A percentile compares a stretch with the other conserved stretches of the same genome.
Conservation (phyloP, 1,284 basidiomycete species). For the Boletus smithii region DNA sequence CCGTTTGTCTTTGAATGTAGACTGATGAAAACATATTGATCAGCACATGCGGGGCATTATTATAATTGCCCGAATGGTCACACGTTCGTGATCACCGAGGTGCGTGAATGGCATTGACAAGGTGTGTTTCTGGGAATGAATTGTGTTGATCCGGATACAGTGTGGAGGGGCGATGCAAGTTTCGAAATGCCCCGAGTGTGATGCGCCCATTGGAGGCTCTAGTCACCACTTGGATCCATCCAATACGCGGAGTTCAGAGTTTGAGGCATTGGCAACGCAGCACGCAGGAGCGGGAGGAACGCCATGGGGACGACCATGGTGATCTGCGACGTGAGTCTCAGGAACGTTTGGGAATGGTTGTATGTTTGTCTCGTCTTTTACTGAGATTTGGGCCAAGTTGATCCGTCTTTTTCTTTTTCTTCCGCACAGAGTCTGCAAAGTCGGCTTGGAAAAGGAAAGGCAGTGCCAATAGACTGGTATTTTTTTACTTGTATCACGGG, state of each 20-base stretch:
- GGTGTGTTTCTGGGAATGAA: too few species aligned
- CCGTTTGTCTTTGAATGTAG: neutral
- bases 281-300: neutral
- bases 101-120: constrained; percentile 17
- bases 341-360: too few species aligned
- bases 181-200: constrained; percentile 52
- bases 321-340: neutral
- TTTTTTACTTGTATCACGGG: too few species aligned
- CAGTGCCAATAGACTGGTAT: too few species aligned
- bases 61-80: constrained; percentile 50
- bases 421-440: too few species aligned
- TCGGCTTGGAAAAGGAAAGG: too few species aligned
- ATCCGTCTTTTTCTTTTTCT: too few species aligned
- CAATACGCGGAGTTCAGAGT: constrained; percentile 45
- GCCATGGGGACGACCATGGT: constrained; percentile 22
- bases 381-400: too few species aligned
- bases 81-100: constrained; percentile 45
- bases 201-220: constrained; percentile 48
- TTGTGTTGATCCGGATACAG: constrained; percentile 30
- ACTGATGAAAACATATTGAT: too few species aligned
- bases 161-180: constrained; percentile 52
- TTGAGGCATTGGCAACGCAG: constrained; percentile 40
- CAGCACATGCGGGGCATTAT: constrained; percentile 44
- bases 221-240: constrained; percentile 39
- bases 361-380: too few species aligned